phyloP scores from a whole-genome alignment of 805 yeast species.

The Ogataea siamensis region DNA sequence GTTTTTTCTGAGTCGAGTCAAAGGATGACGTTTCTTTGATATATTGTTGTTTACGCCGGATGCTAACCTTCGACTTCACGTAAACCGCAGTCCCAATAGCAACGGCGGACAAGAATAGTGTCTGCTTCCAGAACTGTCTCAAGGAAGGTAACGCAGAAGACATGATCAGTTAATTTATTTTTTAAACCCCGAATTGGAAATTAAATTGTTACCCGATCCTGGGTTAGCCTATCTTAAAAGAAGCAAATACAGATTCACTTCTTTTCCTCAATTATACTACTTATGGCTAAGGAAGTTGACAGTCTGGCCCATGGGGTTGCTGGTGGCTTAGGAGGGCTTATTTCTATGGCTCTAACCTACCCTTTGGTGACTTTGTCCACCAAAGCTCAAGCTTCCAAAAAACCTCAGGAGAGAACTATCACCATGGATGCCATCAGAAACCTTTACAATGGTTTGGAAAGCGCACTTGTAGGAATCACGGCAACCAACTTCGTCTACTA shows the following conservation, averaged over 20 bases:
- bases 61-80: slow-evolving; percentile 36
- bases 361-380: slow-evolving; percentile 88
- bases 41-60: slow-evolving; percentile 35
- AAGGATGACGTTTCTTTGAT: slow-evolving; percentile 35
- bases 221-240: slow-evolving; percentile 10
- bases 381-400: slow-evolving; percentile 71
- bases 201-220: slow-evolving; percentile 2
- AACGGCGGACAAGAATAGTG: slow-evolving; percentile 26
- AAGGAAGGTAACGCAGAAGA: slow-evolving; percentile 27
- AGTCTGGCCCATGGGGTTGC: slow-evolving; percentile 86
- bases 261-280: background rate
- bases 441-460: slow-evolving; percentile 80
- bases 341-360: slow-evolving; percentile 82
- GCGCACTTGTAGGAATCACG: slow-evolving; percentile 83
- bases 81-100: slow-evolving; percentile 35
- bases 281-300: slow-evolving; percentile 34
- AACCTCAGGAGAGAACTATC: slow-evolving; percentile 18
- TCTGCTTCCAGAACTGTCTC: slow-evolving; percentile 34
- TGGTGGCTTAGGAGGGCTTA: slow-evolving; percentile 92
- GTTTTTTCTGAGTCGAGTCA: slow-evolving; percentile 28
- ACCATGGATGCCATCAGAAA: slow-evolving; percentile 60
- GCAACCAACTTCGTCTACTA: slow-evolving; percentile 86
- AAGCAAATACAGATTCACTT: background rate
- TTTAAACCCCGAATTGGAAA: slow-evolving; percentile 2
- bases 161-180: slow-evolving; percentile 6